A percentile compares a stretch with the other conserved stretches of the same genome.
phyloP scores from a whole-genome alignment of 2,329 filamentous ascomycete species.

The Claviceps sorghi region DNA sequence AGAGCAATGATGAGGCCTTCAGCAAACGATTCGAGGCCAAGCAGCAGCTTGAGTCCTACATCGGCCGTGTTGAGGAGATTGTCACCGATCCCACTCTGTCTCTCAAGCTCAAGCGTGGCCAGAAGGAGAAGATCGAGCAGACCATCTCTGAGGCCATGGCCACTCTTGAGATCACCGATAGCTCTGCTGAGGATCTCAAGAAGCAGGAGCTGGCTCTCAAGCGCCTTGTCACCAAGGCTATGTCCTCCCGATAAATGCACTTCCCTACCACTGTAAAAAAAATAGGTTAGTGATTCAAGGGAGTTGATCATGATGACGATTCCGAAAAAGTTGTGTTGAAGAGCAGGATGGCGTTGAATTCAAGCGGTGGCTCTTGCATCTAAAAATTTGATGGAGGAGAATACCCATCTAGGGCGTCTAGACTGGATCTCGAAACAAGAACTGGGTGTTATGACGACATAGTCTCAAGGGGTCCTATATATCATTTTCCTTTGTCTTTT shows the following conservation, averaged over 20 bases:
- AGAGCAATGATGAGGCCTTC: slow-evolving; percentile 94
- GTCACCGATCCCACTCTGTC: slow-evolving; percentile 91
- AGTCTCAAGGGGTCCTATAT: slow-evolving; percentile 2
- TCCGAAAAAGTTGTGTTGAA: slow-evolving; percentile 3
- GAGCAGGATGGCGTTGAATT: slow-evolving; percentile 5
- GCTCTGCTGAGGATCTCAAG: slow-evolving; percentile 85
- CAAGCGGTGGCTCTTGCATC: slow-evolving; percentile 4
- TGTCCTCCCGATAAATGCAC: slow-evolving; percentile 66
- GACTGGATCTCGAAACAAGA: slow-evolving; percentile 2
- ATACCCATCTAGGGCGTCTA: slow-evolving; percentile 2
- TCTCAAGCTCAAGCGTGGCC: slow-evolving; percentile 94
- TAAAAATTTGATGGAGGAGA: slow-evolving; percentile 2
- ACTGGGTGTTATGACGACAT: slow-evolving; percentile 1
- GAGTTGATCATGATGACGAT: slow-evolving; percentile 1
- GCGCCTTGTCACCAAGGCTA: slow-evolving; percentile 95
- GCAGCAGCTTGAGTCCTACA: slow-evolving; percentile 98
- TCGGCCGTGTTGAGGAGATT: slow-evolving; percentile 96
- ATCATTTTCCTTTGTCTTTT: slow-evolving; percentile 7
- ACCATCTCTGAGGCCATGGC: slow-evolving; percentile 95
- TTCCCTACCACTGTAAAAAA: background rate
- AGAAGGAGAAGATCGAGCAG: slow-evolving; percentile 99
- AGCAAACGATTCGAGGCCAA: slow-evolving; percentile 98
- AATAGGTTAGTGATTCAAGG: background rate
- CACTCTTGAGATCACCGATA: slow-evolving; percentile 90
- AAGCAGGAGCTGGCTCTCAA: slow-evolving; percentile 99